phyloP scores from a whole-genome alignment of 2,329 filamentous ascomycete genomes.

The Ophiosphaerella herpotricha region DNA sequence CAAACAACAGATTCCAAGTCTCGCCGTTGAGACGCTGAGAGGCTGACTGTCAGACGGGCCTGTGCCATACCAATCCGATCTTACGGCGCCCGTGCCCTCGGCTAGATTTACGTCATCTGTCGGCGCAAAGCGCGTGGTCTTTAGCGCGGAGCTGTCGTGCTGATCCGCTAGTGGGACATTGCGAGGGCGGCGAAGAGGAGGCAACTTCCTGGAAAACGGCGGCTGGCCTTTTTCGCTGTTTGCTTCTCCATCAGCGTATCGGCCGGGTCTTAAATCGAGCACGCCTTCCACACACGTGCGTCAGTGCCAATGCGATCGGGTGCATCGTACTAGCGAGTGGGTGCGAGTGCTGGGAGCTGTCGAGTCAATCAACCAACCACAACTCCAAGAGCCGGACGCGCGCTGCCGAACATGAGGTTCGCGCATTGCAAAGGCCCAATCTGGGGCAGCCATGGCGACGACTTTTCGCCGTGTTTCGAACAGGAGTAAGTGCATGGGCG shows the following conservation, averaged over 20 bases:
- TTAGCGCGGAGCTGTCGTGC: no score
- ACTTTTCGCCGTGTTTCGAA: slow-evolving; percentile 66
- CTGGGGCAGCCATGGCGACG: slow-evolving; percentile 60
- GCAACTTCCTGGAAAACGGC: no score
- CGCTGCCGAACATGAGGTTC: slow-evolving; percentile 50
- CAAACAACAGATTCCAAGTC: no score
- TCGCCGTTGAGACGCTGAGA: no score
- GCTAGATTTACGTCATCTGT: no score
- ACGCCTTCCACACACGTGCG: neutral
- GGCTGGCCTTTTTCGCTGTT: neutral
- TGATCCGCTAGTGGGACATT: no score
- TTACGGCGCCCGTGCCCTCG: no score
- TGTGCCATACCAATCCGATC: no score
- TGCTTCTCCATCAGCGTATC: neutral
- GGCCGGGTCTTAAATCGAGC: neutral
- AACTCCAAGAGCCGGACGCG: slow-evolving; percentile 13
- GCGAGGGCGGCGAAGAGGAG: no score
- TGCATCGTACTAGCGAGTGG: slow-evolving; percentile 19
- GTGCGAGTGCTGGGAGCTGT: slow-evolving; percentile 20
- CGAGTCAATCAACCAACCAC: slow-evolving; percentile 15
- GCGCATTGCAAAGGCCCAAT: slow-evolving; percentile 61
- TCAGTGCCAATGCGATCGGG: slow-evolving; percentile 2
- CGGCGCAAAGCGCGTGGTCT: no score
- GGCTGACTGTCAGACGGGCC: no score
- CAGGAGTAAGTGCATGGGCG: slow-evolving; percentile 62